phyloP scores from a whole-genome alignment of 2,329 filamentous ascomycete species.

The Leptographium radiaticola region DNA sequence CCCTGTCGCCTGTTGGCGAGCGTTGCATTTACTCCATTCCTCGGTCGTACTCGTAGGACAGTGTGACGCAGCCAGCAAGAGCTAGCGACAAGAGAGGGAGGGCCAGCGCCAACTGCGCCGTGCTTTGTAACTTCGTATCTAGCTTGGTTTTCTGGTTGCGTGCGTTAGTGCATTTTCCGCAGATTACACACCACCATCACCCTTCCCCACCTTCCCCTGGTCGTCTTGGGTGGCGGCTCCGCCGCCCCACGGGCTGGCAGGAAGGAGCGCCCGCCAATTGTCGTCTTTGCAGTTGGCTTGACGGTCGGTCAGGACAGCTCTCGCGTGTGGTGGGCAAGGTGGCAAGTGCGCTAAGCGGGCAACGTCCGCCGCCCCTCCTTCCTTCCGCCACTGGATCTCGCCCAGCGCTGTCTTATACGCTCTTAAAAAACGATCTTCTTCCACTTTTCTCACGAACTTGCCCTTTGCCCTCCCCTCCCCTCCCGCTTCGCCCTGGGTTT shows the following conservation, averaged over 20 bases:
- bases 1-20: background rate
- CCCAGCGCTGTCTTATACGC: background rate
- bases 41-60: background rate
- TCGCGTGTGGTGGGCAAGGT: background rate
- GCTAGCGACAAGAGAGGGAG: too few species aligned
- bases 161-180: background rate
- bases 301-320: constrained; percentile 4
- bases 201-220: background rate
- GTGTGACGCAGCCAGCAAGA: too few species aligned
- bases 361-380: background rate
- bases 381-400: constrained; percentile 1
- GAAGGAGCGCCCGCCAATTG: constrained; percentile 7
- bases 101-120: too few species aligned
- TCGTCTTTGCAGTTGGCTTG: constrained; percentile 8
- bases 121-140: too few species aligned
- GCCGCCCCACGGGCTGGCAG: background rate
- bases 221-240: background rate
- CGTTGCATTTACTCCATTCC: background rate
- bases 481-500: background rate
- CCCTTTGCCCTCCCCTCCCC: background rate
- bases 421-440: background rate
- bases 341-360: background rate
- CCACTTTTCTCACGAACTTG: constrained; percentile 1
- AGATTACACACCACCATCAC: background rate
- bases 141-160: too few species aligned